A percentile compares a stretch with the other conserved stretches of the same genome.
Conservation (phyloP, 2,329 filamentous ascomycete species). For the Ciborinia camelliae region DNA sequence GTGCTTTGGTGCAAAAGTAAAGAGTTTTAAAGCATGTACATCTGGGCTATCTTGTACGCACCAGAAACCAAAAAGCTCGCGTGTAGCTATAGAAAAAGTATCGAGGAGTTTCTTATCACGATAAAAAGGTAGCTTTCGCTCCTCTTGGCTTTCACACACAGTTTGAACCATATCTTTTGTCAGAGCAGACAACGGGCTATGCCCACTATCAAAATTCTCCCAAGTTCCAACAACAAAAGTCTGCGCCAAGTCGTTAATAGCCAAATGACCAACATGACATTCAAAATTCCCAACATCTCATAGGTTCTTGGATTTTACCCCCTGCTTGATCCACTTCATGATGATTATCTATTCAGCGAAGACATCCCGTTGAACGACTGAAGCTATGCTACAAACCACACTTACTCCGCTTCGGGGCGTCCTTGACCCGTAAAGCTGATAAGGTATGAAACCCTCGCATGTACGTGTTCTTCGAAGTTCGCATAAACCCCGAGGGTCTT, state of each 20-base stretch:
- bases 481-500: not conserved
- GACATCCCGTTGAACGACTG: not conserved
- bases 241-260: not conserved
- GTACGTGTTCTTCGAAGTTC: not conserved
- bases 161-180: not conserved
- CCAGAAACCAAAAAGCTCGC: not conserved
- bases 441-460: not conserved
- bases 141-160: not conserved
- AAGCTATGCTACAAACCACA: no score
- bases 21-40: not conserved
- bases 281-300: not conserved
- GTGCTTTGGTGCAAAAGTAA: not conserved
- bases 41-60: not conserved
- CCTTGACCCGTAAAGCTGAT: not conserved
- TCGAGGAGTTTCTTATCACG: constrained; percentile 5
- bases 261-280: not conserved
- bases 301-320: not conserved
- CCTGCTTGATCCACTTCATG: not conserved
- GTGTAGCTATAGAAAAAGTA: not conserved
- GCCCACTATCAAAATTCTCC: no score
- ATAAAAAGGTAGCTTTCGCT: not conserved
- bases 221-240: no score
- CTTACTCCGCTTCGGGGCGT: not conserved
- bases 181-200: not conserved
- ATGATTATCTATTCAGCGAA: not conserved